These are phyloP conservation scores for Xylaria intraflava DNA, from an alignment of 495 filamentous ascomycete genomes.

Conservation along the genomic window DNA sequence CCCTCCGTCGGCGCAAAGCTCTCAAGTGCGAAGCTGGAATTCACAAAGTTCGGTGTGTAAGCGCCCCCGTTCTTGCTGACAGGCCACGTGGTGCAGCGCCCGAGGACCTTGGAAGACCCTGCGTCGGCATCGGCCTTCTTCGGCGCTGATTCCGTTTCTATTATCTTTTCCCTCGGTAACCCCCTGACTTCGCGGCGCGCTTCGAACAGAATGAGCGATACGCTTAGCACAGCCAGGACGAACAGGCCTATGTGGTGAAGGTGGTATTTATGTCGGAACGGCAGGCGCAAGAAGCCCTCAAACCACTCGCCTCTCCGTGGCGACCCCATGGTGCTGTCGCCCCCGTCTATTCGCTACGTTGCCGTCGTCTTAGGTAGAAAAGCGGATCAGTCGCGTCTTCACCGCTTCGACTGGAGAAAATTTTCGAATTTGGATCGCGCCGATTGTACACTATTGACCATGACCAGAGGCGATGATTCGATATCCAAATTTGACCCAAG, in stretches of 20 bases:
- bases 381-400: neutral
- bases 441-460: neutral
- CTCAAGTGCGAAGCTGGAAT: constrained; percentile 11
- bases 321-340: neutral
- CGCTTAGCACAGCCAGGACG: constrained; percentile 9
- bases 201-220: constrained; percentile 18
- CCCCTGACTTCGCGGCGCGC: constrained; percentile 9
- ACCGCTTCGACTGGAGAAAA: neutral
- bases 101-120: neutral
- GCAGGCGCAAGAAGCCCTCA: neutral
- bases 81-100: constrained; percentile 28
- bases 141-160: neutral
- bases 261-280: constrained; percentile 3
- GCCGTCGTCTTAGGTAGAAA: neutral
- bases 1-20: constrained; percentile 20
- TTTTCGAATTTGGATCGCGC: neutral
- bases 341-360: neutral
- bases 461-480: neutral
- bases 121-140: neutral
- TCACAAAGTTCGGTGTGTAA: constrained; percentile 1
- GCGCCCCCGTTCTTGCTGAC: constrained; percentile 9
- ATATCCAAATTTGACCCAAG: too few relatives aligned
- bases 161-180: neutral
- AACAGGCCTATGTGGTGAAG: constrained; percentile 13
- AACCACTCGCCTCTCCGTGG: neutral